A percentile compares a stretch with the other conserved stretches of the same genome.
Evolutionary conservation across 345 rosid genomes (phyloP).

Genomic region (Viola odorata): DNA sequence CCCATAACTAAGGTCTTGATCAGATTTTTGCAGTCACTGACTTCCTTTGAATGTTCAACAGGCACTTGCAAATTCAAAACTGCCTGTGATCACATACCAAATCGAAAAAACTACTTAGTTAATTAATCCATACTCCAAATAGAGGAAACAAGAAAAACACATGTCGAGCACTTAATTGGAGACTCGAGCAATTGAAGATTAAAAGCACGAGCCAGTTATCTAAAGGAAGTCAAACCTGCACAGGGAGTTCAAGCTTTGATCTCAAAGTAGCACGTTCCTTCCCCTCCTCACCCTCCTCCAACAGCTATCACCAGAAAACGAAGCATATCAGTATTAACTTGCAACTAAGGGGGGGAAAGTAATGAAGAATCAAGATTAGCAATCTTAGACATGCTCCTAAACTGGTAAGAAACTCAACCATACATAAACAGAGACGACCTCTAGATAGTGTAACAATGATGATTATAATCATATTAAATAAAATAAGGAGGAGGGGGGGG

Average conservation of each 20-base stretch:
- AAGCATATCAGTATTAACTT: conserved; percentile 10
- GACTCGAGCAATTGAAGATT: neutral
- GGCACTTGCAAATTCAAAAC: conserved; percentile 96
- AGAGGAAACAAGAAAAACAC: neutral
- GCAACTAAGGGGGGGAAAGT: neutral
- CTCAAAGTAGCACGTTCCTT: conserved; percentile 76
- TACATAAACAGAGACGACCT: too few species aligned
- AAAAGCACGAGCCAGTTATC: too few species aligned
- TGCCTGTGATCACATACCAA: conserved; percentile 60
- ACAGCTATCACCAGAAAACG: conserved; percentile 42
- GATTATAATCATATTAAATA: too few species aligned
- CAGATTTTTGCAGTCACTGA: conserved; percentile 90
- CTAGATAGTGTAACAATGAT: too few species aligned
- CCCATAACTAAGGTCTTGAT: conserved; percentile 99
- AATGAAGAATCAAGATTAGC: neutral
- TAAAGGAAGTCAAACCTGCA: conserved; percentile 50
- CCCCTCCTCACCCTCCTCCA: conserved; percentile 97
- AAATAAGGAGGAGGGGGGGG: too few species aligned
- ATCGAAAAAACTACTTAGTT: neutral
- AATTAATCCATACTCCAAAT: neutral
- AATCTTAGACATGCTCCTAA: neutral
- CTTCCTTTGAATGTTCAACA: conserved; percentile 95
- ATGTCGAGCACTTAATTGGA: neutral
- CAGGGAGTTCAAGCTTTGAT: conserved; percentile 98
- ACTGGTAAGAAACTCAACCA: conserved; percentile 1